These are phyloP conservation scores for Nicotiana knightiana DNA, from an alignment of 257 asterid species.

Conservation along the genomic window DNA sequence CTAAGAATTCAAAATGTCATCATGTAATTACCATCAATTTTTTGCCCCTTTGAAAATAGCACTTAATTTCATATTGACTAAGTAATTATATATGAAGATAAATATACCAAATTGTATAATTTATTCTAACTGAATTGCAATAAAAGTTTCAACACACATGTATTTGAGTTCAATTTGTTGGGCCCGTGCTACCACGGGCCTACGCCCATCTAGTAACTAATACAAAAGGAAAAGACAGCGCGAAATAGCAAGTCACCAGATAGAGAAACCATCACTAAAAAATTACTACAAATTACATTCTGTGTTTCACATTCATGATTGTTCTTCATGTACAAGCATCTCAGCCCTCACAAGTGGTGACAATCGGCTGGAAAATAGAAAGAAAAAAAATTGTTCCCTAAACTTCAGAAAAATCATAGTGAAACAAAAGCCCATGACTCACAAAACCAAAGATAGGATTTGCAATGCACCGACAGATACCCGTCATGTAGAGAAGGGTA, in stretches of 20 bases:
- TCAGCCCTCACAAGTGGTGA: constrained; percentile 5
- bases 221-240: not conserved
- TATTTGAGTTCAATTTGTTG: too few relatives aligned
- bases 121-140: too few relatives aligned
- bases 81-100: too few relatives aligned
- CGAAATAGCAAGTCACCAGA: not conserved
- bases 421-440: not conserved
- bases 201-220: not conserved
- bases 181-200: too few relatives aligned
- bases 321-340: constrained; percentile 24
- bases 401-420: constrained; percentile 12
- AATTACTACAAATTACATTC: constrained; percentile 5
- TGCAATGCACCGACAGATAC: constrained; percentile 6
- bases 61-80: too few relatives aligned
- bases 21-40: too few relatives aligned
- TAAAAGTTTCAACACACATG: too few relatives aligned
- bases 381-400: not conserved
- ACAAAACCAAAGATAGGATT: constrained; percentile 15
- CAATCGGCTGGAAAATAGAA: constrained; percentile 9
- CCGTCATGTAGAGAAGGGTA: not conserved
- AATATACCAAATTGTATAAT: too few relatives aligned
- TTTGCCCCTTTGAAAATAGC: too few relatives aligned
- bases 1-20: too few relatives aligned
- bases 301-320: not conserved
- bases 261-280: not conserved